Conservation (phyloP, 305 asterid species). For the Lippia alba region DNA sequence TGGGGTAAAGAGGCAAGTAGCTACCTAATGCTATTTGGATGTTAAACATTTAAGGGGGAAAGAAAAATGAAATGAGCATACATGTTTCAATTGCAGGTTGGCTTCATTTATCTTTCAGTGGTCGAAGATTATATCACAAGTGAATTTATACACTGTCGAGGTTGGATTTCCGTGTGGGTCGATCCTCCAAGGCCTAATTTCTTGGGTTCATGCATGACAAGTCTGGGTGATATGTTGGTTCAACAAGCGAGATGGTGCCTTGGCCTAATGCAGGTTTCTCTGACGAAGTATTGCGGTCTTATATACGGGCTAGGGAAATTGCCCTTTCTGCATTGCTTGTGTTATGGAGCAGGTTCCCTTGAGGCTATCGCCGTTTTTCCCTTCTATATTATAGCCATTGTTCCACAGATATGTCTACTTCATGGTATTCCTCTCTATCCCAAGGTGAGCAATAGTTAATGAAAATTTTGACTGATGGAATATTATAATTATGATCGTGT, state of each 20-base stretch:
- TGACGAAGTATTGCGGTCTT: constrained; percentile 57
- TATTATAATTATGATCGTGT: too few species aligned
- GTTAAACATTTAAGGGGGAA: too few species aligned
- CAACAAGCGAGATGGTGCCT: constrained; percentile 58
- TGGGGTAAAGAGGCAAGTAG: constrained; percentile 34
- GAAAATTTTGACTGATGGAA: not conserved
- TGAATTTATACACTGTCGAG: constrained; percentile 48
- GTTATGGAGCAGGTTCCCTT: constrained; percentile 39
- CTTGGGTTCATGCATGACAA: constrained; percentile 59
- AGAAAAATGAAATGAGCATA: too few species aligned
- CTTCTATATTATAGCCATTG: not conserved
- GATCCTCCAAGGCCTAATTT: constrained; percentile 62
- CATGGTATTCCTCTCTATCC: not conserved
- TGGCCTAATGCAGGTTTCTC: constrained; percentile 45
- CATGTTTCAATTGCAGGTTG: constrained; percentile 56
- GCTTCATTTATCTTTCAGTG: constrained; percentile 58
- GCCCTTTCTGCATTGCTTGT: constrained; percentile 55
- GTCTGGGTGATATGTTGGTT: constrained; percentile 48
- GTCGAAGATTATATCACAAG: constrained; percentile 63
- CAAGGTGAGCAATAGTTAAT: not conserved
- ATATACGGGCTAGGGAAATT: constrained; percentile 48
- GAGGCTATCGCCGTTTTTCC: constrained; percentile 44
- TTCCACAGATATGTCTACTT: not conserved
- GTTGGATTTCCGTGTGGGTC: constrained; percentile 55
- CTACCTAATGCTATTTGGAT: not conserved